A percentile compares a stretch with the other conserved stretches of the same genome.
Evolutionary conservation across 768 basidiomycete genomes (phyloP).

Genomic region (Galerina sulciceps): DNA sequence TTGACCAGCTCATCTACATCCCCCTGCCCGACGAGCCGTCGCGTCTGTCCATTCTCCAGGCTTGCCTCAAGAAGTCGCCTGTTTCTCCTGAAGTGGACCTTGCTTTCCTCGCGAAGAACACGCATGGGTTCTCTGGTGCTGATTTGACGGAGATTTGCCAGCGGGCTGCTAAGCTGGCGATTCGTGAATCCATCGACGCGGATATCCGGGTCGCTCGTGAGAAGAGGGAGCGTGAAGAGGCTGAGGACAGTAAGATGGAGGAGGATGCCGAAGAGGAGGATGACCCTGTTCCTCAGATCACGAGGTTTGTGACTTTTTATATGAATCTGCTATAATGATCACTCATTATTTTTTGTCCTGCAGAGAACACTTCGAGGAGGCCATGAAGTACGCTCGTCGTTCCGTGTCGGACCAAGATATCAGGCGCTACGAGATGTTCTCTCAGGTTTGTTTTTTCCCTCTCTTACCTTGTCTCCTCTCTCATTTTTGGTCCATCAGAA

Average conservation of each 20-base stretch:
- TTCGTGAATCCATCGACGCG: slow-evolving; percentile 91
- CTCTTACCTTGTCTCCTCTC: background rate
- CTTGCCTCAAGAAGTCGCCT: slow-evolving; percentile 91
- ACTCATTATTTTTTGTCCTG: slow-evolving; percentile 5
- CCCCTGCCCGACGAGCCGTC: slow-evolving; percentile 95
- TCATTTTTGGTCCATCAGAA: slow-evolving; percentile 51
- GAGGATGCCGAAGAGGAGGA: slow-evolving; percentile 77
- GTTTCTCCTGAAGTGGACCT: slow-evolving; percentile 84
- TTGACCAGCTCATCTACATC: slow-evolving; percentile 99
- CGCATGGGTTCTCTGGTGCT: slow-evolving; percentile 98
- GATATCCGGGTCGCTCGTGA: slow-evolving; percentile 85
- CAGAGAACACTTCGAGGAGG: slow-evolving; percentile 96
- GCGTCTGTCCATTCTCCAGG: slow-evolving; percentile 89
- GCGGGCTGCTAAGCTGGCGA: slow-evolving; percentile 95
- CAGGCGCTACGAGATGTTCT: slow-evolving; percentile 97
- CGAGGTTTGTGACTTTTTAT: slow-evolving; percentile 47
- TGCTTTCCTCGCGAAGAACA: slow-evolving; percentile 83
- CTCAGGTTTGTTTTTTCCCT: slow-evolving; percentile 61
- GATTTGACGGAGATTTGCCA: slow-evolving; percentile 99
- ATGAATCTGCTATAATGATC: background rate
- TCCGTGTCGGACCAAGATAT: slow-evolving; percentile 97
- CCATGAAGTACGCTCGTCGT: slow-evolving; percentile 96
- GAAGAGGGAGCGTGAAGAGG: slow-evolving; percentile 80
- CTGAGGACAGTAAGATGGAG: slow-evolving; percentile 73
- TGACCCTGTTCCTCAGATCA: slow-evolving; percentile 91